These are phyloP conservation scores for Cordyceps cateniannulata DNA, from an alignment of 2,329 filamentous ascomycete genomes.

Conservation along the genomic window DNA sequence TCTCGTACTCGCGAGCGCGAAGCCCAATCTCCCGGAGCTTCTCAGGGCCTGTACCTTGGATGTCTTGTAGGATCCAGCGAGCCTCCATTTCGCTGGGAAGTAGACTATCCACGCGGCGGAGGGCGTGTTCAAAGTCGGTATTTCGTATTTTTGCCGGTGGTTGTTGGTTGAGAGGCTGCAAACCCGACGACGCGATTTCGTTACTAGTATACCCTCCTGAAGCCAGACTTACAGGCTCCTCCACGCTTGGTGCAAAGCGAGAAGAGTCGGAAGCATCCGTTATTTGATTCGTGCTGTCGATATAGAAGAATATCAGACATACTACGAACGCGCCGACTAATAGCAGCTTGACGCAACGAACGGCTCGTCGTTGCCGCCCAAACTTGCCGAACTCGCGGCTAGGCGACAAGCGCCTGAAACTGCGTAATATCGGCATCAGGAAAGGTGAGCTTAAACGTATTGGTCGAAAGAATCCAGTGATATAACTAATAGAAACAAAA, in stretches of 20 bases:
- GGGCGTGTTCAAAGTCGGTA: background rate
- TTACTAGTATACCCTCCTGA: background rate
- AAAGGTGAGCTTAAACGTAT: background rate
- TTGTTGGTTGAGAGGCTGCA: background rate
- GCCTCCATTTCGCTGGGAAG: background rate
- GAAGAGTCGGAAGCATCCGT: background rate
- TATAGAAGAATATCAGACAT: background rate
- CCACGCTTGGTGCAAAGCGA: background rate
- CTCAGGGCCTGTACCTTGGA: background rate
- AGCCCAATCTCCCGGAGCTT: slow-evolving; percentile 6
- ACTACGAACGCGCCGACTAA: background rate
- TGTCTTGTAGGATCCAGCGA: background rate
- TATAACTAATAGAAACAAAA: background rate
- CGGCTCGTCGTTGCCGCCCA: background rate
- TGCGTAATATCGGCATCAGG: background rate
- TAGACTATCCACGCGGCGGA: background rate
- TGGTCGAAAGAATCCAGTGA: background rate
- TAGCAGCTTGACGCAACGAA: background rate
- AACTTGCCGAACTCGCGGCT: background rate
- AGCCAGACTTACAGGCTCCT: background rate
- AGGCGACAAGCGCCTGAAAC: background rate
- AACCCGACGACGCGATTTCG: background rate
- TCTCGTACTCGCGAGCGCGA: slow-evolving; percentile 1
- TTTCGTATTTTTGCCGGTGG: background rate
- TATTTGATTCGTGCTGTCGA: background rate